phyloP scores from a whole-genome alignment of 2,329 filamentous ascomycete species.

The Sclerotinia subarctica region DNA sequence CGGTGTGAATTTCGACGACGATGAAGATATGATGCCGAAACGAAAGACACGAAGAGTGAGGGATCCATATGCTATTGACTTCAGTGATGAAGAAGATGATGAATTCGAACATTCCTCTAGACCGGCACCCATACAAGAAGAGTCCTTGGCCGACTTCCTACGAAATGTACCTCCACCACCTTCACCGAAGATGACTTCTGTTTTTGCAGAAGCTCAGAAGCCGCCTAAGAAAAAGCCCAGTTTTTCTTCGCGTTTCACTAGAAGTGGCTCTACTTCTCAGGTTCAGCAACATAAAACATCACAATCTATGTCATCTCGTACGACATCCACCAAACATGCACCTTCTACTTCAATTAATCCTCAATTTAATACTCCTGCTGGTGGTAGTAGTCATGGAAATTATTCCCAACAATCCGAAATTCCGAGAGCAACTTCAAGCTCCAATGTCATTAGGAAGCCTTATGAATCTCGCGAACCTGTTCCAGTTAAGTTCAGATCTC shows the following conservation, averaged over 20 bases:
- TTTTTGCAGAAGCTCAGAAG: slow-evolving; percentile 26
- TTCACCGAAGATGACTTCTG: slow-evolving; percentile 40
- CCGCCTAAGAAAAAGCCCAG: slow-evolving; percentile 56
- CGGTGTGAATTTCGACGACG: slow-evolving; percentile 29
- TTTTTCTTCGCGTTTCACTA: slow-evolving; percentile 57
- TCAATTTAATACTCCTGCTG: slow-evolving; percentile 51
- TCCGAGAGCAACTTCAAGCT: slow-evolving; percentile 22
- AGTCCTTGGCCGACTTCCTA: slow-evolving; percentile 72
- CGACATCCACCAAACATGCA: slow-evolving; percentile 40
- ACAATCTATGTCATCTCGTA: slow-evolving; percentile 30
- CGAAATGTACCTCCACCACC: slow-evolving; percentile 65
- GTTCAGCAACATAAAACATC: slow-evolving; percentile 39
- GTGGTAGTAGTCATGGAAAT: slow-evolving; percentile 44
- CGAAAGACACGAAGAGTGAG: slow-evolving; percentile 74
- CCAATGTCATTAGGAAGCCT: slow-evolving; percentile 48
- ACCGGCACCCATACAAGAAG: slow-evolving; percentile 44
- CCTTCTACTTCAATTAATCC: slow-evolving; percentile 28
- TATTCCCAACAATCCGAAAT: slow-evolving; percentile 31
- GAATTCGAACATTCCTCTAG: slow-evolving; percentile 32
- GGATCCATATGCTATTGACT: slow-evolving; percentile 92
- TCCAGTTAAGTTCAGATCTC: slow-evolving; percentile 28
- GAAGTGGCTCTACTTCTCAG: slow-evolving; percentile 39
- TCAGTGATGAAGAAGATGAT: slow-evolving; percentile 48
- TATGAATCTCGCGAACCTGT: slow-evolving; percentile 42
- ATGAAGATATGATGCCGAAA: slow-evolving; percentile 54